Percentiles rank a stretch among this genome's conserved stretches.
These are phyloP conservation scores for Ophiosphaerella herpotricha DNA, from an alignment of 2,329 filamentous ascomycete genomes.

Conservation along the genomic window DNA sequence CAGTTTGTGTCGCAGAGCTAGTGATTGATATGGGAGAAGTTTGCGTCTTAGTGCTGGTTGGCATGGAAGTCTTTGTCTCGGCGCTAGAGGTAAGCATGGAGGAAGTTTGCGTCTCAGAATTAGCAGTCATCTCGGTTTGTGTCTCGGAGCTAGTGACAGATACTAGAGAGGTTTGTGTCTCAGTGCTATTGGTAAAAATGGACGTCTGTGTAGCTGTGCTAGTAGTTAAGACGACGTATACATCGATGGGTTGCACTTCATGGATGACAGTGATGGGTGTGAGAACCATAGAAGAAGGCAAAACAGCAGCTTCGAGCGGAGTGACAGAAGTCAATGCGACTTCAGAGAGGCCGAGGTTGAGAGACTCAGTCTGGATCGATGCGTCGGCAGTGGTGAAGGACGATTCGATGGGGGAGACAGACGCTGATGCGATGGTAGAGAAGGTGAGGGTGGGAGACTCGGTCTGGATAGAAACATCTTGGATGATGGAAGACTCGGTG, in stretches of 20 bases:
- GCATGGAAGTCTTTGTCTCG: too few relatives aligned
- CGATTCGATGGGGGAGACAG: constrained; percentile 4
- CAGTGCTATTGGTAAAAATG: neutral
- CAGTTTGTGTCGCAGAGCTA: neutral
- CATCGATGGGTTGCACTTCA: constrained; percentile 7
- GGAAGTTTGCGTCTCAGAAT: too few relatives aligned
- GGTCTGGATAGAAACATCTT: too few relatives aligned
- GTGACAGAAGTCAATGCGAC: neutral
- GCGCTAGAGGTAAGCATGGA: too few relatives aligned
- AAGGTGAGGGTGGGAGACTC: neutral
- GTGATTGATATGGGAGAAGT: too few relatives aligned
- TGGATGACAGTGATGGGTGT: constrained; percentile 2
- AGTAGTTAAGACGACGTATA: neutral
- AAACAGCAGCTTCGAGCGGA: neutral
- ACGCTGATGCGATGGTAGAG: constrained; percentile 1
- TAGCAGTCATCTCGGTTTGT: too few relatives aligned
- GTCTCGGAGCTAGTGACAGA: neutral
- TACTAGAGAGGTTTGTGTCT: neutral
- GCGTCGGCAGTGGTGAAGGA: neutral
- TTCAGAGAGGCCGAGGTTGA: neutral
- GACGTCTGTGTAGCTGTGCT: constrained; percentile 6
- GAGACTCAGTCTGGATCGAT: constrained; percentile 9
- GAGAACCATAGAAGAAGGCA: neutral
- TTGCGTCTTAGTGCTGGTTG: too few relatives aligned
- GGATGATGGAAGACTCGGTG: neutral